Evolutionary conservation across 495 filamentous ascomycete species (phyloP).

Genomic region (Podospora australis): DNA sequence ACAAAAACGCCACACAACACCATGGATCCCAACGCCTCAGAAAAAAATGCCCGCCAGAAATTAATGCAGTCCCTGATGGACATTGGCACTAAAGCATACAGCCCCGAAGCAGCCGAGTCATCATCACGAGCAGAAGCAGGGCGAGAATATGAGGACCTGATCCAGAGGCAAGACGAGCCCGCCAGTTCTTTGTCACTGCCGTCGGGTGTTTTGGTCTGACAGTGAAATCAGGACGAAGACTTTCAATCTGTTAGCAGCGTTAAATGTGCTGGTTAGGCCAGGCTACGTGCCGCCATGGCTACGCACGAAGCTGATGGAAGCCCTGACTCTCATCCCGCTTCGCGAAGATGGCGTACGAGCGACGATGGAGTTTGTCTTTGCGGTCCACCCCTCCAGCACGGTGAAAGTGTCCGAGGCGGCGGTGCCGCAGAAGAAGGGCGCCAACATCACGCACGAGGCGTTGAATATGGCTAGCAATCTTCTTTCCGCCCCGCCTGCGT

Average conservation of each 20-base stretch:
- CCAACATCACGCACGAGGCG: conserved; percentile 65
- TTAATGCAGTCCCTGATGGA: conserved; percentile 31
- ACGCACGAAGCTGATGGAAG: conserved; percentile 46
- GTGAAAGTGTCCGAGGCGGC: conserved; percentile 32
- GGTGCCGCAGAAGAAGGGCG: conserved; percentile 43
- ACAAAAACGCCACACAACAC: not conserved
- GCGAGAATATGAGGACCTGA: conserved; percentile 32
- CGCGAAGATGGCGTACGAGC: conserved; percentile 58
- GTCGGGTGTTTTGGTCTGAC: conserved; percentile 24
- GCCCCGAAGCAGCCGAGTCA: conserved; percentile 24
- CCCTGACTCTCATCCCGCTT: conserved; percentile 58
- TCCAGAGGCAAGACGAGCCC: conserved; percentile 33
- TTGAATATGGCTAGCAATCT: conserved; percentile 59
- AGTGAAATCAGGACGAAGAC: conserved; percentile 34
- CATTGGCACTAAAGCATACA: conserved; percentile 34
- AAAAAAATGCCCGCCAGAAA: conserved; percentile 19
- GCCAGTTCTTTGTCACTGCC: not conserved
- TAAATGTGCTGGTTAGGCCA: conserved; percentile 43
- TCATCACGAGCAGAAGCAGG: conserved; percentile 23
- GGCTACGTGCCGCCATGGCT: conserved; percentile 42
- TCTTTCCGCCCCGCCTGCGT: conserved; percentile 55
- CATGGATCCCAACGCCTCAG: conserved; percentile 16
- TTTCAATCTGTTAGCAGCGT: conserved; percentile 35
- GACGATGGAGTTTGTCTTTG: conserved; percentile 64
- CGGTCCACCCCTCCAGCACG: conserved; percentile 47